Conservation (phyloP, 257 asterid genomes). For the Ophiorrhiza pumila region DNA sequence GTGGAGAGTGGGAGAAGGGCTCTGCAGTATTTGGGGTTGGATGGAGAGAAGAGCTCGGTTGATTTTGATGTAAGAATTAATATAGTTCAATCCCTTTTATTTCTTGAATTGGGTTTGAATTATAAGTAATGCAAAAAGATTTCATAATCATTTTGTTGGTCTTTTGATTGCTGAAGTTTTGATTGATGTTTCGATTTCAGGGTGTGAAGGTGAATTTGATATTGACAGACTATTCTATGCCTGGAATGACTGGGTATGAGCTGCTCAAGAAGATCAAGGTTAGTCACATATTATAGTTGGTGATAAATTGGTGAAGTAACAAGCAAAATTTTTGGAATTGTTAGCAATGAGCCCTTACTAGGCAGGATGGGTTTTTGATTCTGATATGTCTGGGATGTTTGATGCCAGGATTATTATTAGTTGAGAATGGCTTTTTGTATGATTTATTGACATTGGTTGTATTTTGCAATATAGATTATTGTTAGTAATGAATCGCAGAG, state of each 20-base stretch:
- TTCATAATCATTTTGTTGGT: neutral
- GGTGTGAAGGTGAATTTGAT: slow-evolving; percentile 79
- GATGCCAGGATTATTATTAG: neutral
- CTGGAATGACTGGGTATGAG: slow-evolving; percentile 97
- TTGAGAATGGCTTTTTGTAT: neutral
- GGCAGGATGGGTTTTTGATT: neutral
- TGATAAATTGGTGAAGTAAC: neutral
- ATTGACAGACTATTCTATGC: slow-evolving; percentile 94
- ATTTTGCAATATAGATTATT: neutral
- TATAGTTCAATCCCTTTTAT: neutral
- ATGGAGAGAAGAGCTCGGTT: slow-evolving; percentile 60
- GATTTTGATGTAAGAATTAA: slow-evolving; percentile 54
- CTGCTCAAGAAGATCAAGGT: slow-evolving; percentile 91
- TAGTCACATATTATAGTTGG: slow-evolving; percentile 6
- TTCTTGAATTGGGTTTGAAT: neutral
- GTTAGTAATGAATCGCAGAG: neutral
- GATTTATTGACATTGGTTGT: neutral
- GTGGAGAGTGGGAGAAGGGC: slow-evolving; percentile 92
- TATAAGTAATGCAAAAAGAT: neutral
- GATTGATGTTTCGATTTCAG: slow-evolving; percentile 27
- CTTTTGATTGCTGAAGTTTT: neutral
- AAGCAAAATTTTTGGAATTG: neutral
- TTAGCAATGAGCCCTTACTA: neutral
- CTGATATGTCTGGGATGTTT: neutral
- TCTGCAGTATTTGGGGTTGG: slow-evolving; percentile 81